These are phyloP conservation scores for Tulasnella sp. DNA, from an alignment of 768 basidiomycete genomes.

Conservation along the genomic window DNA sequence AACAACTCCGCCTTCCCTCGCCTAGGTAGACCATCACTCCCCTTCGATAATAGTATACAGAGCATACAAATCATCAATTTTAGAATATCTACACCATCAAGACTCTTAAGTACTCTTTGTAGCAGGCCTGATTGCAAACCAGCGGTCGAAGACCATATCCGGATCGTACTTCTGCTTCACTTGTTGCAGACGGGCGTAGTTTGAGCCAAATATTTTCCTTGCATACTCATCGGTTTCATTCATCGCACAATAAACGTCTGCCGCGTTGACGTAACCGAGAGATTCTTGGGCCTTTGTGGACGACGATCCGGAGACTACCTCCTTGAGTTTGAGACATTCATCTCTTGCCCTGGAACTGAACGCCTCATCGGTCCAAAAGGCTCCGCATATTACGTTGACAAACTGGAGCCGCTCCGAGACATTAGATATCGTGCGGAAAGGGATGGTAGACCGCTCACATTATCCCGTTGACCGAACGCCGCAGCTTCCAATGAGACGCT, in stretches of 20 bases:
- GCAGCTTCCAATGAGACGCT: not conserved
- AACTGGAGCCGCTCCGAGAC: not conserved
- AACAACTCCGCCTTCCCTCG: no score
- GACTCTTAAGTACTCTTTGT: not conserved
- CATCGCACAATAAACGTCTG: not conserved
- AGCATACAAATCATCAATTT: no score
- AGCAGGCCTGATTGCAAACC: slow-evolving; percentile 22
- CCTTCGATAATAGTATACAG: no score
- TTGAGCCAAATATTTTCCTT: slow-evolving; percentile 8
- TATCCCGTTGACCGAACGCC: not conserved
- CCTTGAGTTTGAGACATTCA: not conserved
- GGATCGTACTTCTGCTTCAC: slow-evolving; percentile 23
- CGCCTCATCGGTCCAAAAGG: not conserved
- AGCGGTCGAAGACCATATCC: slow-evolving; percentile 20
- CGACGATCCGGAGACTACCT: not conserved
- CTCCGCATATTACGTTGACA: not conserved
- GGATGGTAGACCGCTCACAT: not conserved
- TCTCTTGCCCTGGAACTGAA: not conserved
- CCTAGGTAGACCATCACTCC: no score
- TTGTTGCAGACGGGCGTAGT: slow-evolving; percentile 15
- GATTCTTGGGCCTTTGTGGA: not conserved
- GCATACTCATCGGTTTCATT: slow-evolving; percentile 8
- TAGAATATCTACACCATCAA: not conserved
- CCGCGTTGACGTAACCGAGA: not conserved
- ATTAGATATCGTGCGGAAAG: not conserved